A percentile compares a stretch with the other conserved stretches of the same genome.
phyloP scores from a whole-genome alignment of 2,329 filamentous ascomycete genomes.

The Penicillium sp. region DNA sequence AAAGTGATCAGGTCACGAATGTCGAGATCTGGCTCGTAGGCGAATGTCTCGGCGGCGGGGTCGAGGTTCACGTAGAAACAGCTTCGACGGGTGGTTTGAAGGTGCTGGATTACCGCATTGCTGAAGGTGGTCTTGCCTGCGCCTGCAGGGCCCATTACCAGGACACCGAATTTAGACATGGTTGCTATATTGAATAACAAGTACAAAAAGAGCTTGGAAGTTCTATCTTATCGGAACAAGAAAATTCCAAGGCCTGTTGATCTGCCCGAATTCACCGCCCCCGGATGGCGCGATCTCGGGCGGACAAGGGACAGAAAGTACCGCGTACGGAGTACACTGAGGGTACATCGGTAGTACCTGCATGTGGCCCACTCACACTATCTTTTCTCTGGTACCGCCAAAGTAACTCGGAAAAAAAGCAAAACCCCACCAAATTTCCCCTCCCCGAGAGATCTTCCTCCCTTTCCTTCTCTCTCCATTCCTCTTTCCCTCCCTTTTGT shows the following conservation, averaged over 20 bases:
- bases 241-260: conserved; percentile 13
- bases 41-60: conserved; percentile 88
- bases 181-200: neutral
- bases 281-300: conserved; percentile 29
- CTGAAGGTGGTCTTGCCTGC: conserved; percentile 98
- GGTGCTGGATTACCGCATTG: conserved; percentile 85
- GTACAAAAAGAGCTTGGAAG: neutral
- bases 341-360: conserved; percentile 8
- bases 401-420: conserved; percentile 12
- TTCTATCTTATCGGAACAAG: conserved; percentile 19
- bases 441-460: conserved; percentile 19
- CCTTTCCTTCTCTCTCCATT: conserved; percentile 21
- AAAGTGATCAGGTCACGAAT: conserved; percentile 93
- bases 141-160: conserved; percentile 94
- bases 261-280: conserved; percentile 27
- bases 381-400: conserved; percentile 6
- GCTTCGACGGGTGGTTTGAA: conserved; percentile 85
- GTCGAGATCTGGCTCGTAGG: conserved; percentile 87
- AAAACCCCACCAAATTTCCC: conserved; percentile 24
- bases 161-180: conserved; percentile 92
- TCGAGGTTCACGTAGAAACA: conserved; percentile 99
- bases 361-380: conserved; percentile 5
- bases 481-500: conserved; percentile 15
- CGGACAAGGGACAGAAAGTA: conserved; percentile 15
- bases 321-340: conserved; percentile 7